Evolutionary conservation across 2,329 filamentous ascomycete genomes (phyloP), one percentile per base, ranked within the genome.

Genomic region (Cladosporium sp.): DNA sequence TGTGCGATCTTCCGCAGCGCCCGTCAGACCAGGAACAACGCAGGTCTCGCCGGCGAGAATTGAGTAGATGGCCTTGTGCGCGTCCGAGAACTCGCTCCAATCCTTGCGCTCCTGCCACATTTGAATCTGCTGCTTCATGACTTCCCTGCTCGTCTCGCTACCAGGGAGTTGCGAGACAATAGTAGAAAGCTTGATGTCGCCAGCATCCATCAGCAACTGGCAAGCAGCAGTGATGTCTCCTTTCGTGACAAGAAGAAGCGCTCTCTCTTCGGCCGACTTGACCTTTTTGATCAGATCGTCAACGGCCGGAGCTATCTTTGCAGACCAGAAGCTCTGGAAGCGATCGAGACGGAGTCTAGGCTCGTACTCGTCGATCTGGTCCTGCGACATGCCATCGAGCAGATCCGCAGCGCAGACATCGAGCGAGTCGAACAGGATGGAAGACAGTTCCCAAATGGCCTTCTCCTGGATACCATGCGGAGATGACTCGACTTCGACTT

Each of bases 21-120:
- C 84, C 57, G 83, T 85, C 63, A 86, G 85, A 9, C 92, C 93
- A 58, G 90, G 82, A 53, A 88, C 91, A 22, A 85, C 80, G 56
- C 88, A 85, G n/a, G 89, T 84, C 57, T 96, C 93, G 32, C 95
- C 93, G 24, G 89, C 83, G 9, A 96, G 75, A 22, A 99, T 78
- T 67, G 95, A 89, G 65, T 96, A 99, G 29, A 99, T 76, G 7
- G 91, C 86, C 49, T 93, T 85, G 39, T 96, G 82, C 1, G 89
- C 78, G 57, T 93, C 85, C 13, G 82, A 84, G 69, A 99, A 90
- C 67, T 99, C 95, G 1, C 89, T 88, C 15, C 95, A 80, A 41
- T 92, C 82, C 63, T 90, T 89, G 30, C 88, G 83, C 24, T 88
- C 80, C 30, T 85, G 83, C 93, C 93, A 99, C 44, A 86, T 84